phyloP scores from a whole-genome alignment of 805 yeast genomes.

The Candida orba region DNA sequence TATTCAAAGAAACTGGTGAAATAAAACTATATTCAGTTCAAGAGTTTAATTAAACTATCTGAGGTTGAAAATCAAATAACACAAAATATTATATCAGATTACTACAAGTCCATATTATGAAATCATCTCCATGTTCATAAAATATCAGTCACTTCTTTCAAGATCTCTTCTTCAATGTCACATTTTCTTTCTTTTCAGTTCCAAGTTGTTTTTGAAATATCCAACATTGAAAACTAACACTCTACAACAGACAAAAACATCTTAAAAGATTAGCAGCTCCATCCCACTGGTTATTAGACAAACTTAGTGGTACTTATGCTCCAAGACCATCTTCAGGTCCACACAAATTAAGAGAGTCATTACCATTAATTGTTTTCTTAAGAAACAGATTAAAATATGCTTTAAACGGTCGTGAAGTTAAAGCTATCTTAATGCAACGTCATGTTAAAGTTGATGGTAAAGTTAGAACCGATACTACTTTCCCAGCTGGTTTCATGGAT shows the following conservation, averaged over 20 bases:
- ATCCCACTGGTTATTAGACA: conserved; percentile 99
- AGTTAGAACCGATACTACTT: conserved; percentile 98
- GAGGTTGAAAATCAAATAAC: no score
- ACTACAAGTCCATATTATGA: no score
- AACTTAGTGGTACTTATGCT: conserved; percentile 97
- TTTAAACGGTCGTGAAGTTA: conserved; percentile 97
- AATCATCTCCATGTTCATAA: no score
- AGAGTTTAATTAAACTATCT: no score
- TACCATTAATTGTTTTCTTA: conserved; percentile 92
- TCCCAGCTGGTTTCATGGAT: conserved; percentile 99
- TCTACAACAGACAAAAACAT: conserved; percentile 78
- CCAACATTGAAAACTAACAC: conserved; percentile 12
- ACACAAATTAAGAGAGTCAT: conserved; percentile 97
- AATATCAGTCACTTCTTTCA: no score
- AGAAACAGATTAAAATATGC: conserved; percentile 99
- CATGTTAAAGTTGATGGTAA: conserved; percentile 98
- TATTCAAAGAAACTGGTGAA: no score
- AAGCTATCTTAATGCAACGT: conserved; percentile 96
- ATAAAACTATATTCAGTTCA: no score
- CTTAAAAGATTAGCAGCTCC: conserved; percentile 99
- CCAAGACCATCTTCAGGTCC: conserved; percentile 99
- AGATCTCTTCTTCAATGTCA: no score
- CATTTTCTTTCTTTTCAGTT: background rate
- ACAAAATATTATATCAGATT: no score
- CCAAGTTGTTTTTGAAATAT: background rate